A percentile compares a stretch with the other conserved stretches of the same genome.
Conservation (phyloP, 75 land plant genomes). For the Ceratopteris richardii region DNA sequence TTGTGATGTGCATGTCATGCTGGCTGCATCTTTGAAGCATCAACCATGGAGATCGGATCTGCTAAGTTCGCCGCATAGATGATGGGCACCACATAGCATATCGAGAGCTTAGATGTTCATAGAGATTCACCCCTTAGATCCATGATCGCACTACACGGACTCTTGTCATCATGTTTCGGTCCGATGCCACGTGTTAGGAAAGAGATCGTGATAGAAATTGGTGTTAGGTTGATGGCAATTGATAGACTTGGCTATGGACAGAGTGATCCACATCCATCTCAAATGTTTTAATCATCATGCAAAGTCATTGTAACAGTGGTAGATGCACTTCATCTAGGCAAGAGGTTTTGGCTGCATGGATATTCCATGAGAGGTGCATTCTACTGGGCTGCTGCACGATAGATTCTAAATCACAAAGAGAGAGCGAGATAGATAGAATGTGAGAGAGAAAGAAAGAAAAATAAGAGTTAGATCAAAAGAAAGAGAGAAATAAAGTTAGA, state of each 20-base stretch:
- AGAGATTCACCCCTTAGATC: conserved; percentile 4
- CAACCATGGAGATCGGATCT: too few relatives aligned
- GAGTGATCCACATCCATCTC: conserved; percentile 16
- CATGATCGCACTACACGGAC: conserved; percentile 20
- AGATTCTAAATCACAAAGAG: conserved; percentile 19
- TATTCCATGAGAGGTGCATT: conserved; percentile 24
- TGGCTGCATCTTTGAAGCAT: too few relatives aligned
- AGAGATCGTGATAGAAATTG: conserved; percentile 14
- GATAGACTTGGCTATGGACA: conserved; percentile 29
- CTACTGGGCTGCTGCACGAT: conserved; percentile 32
- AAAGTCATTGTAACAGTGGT: conserved; percentile 13
- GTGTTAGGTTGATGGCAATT: conserved; percentile 23
- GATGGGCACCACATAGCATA: conserved; percentile 23
- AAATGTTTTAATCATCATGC: conserved; percentile 16
- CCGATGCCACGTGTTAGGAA: conserved; percentile 23
- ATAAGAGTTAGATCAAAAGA: too few relatives aligned
- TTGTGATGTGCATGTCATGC: too few relatives aligned
- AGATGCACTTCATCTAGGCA: conserved; percentile 18
- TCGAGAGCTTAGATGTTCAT: conserved; percentile 19
- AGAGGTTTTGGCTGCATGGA: conserved; percentile 26
- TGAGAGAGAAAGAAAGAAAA: too few relatives aligned
- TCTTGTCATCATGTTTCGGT: conserved; percentile 26
- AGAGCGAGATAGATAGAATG: too few relatives aligned
- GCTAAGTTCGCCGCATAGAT: conserved; percentile 10
- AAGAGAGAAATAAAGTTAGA: too few relatives aligned